A percentile compares a stretch with the other conserved stretches of the same genome.
phyloP scores from a whole-genome alignment of 225 moss, liverwort and hornwort genomes.

The Neckera pumila region DNA sequence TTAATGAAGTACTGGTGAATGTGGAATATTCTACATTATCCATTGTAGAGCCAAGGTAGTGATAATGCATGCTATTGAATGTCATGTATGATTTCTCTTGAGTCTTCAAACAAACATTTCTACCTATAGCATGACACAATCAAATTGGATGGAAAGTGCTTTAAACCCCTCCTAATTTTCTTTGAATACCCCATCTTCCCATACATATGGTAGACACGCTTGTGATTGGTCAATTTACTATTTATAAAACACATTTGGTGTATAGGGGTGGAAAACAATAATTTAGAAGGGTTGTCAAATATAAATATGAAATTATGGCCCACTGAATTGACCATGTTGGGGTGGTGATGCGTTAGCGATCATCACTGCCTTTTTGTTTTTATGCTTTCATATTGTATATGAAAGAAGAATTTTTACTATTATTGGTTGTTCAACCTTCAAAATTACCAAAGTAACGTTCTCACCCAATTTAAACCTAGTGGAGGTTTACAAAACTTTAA shows the following conservation, averaged over 20 bases:
- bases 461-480: neutral
- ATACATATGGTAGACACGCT: accelerated
- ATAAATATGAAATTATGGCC: neutral
- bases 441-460: neutral
- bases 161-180: accelerated
- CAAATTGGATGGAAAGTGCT: neutral
- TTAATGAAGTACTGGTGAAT: too few relatives aligned
- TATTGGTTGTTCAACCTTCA: neutral
- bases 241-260: neutral
- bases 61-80: too few relatives aligned
- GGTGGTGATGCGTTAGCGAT: neutral
- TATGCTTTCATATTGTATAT: too few relatives aligned
- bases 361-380: neutral
- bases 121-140: neutral
- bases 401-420: neutral
- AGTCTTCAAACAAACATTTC: neutral
- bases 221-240: neutral
- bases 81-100: neutral
- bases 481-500: neutral
- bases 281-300: neutral
- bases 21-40: too few relatives aligned
- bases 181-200: neutral
- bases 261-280: neutral
- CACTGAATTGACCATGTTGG: neutral
- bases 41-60: too few relatives aligned